phyloP scores from a whole-genome alignment of 306 rosid species.

The Carpinus fangiana region DNA sequence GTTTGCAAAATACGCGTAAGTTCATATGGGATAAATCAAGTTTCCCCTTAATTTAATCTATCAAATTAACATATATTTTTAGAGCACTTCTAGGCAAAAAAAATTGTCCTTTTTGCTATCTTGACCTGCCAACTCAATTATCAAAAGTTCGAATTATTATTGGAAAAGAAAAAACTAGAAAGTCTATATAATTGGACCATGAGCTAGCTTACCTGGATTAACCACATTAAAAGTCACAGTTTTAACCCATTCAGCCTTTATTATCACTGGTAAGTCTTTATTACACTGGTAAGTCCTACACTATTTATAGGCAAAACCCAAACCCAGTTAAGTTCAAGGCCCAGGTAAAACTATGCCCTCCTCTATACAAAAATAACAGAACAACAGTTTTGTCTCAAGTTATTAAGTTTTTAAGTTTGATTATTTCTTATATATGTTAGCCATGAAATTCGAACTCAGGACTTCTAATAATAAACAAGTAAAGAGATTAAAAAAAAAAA shows the following conservation, averaged over 20 bases:
- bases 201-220: background rate
- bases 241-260: background rate
- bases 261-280: background rate
- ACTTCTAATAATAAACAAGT: slow-evolving; percentile 29
- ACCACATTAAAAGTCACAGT: background rate
- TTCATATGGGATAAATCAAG: no score
- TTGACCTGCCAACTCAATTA: background rate
- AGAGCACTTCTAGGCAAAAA: no score
- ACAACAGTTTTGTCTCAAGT: background rate
- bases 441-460: slow-evolving; percentile 22
- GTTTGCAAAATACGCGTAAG: no score
- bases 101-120: background rate
- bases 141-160: background rate
- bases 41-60: no score
- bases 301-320: background rate
- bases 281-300: background rate
- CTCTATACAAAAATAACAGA: background rate
- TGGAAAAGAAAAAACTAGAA: no score
- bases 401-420: background rate
- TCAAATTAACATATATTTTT: no score
- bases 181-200: background rate
- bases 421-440: no score
- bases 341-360: background rate
- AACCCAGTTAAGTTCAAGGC: background rate
- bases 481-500: slow-evolving; percentile 26